phyloP scores from a whole-genome alignment of 768 basidiomycete species.

The Hydnomerulius pinastri region DNA sequence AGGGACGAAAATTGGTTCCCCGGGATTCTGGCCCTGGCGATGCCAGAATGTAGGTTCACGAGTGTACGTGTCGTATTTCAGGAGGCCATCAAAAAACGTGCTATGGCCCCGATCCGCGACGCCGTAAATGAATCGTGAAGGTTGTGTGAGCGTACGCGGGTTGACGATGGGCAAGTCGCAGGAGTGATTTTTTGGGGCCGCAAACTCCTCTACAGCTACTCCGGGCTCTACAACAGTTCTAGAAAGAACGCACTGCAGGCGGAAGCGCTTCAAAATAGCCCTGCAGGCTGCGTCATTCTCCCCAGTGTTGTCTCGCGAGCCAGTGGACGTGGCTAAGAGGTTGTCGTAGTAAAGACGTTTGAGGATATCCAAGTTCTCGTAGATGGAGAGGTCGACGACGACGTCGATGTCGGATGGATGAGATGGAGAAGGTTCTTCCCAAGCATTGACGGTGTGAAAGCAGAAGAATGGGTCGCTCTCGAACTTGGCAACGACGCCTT shows the following conservation, averaged over 20 bases:
- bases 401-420: constrained; percentile 17
- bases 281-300: background rate
- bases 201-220: constrained; percentile 2
- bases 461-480: constrained; percentile 27
- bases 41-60: constrained; percentile 12
- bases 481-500: constrained; percentile 30
- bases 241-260: constrained; percentile 10
- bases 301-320: background rate
- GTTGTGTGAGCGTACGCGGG: constrained; percentile 18
- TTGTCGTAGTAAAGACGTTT: constrained; percentile 23
- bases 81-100: constrained; percentile 21
- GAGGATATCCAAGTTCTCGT: constrained; percentile 22
- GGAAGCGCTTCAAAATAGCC: constrained; percentile 16
- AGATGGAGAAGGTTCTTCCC: constrained; percentile 16
- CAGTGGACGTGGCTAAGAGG: constrained; percentile 7
- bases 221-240: background rate
- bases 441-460: constrained; percentile 34
- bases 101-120: constrained; percentile 6
- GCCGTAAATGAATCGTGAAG: constrained; percentile 21
- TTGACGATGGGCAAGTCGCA: constrained; percentile 27
- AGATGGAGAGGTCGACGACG: constrained; percentile 26
- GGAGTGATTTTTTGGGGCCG: background rate
- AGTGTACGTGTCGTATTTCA: constrained; percentile 28
- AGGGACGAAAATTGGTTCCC: constrained; percentile 31
- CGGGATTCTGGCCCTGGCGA: constrained; percentile 16